Evolutionary conservation across 164 flowering plant species (phyloP).

Genomic region (Magnolia kwangsiensis): DNA sequence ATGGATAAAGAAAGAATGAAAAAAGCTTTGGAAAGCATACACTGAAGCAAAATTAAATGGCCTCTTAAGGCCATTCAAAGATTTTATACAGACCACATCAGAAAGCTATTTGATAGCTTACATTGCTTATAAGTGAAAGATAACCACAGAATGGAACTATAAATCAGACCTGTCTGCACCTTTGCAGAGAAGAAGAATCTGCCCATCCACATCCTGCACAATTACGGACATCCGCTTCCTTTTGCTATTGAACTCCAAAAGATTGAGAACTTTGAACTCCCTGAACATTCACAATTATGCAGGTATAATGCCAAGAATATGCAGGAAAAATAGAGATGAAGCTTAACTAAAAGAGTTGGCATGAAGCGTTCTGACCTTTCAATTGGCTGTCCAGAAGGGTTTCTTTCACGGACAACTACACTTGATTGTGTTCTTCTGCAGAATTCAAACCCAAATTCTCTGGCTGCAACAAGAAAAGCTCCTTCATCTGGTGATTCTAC

Average conservation of each 20-base stretch:
- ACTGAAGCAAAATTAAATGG: background rate
- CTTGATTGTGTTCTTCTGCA: slow-evolving; percentile 78
- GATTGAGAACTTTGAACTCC: slow-evolving; percentile 77
- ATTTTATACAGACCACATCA: background rate
- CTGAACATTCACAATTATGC: slow-evolving; percentile 33
- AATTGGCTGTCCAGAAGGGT: slow-evolving; percentile 47
- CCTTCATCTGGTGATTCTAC: slow-evolving; percentile 99
- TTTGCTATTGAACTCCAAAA: slow-evolving; percentile 90
- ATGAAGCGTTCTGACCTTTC: slow-evolving; percentile 55
- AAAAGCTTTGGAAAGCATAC: background rate
- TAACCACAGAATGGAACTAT: slow-evolving; percentile 1
- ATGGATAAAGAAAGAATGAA: background rate
- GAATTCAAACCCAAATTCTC: slow-evolving; percentile 94
- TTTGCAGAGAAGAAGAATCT: slow-evolving; percentile 86
- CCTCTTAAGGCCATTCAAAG: background rate
- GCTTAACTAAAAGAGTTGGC: background rate
- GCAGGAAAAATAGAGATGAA: slow-evolving; percentile 3
- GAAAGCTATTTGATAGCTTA: background rate
- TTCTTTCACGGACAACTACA: slow-evolving; percentile 64
- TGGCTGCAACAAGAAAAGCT: slow-evolving; percentile 89
- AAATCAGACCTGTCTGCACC: slow-evolving; percentile 95
- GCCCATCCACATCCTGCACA: slow-evolving; percentile 72
- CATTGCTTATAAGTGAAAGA: background rate
- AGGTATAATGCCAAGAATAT: slow-evolving; percentile 2
- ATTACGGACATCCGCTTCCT: slow-evolving; percentile 96